phyloP scores from a whole-genome alignment of 208 protist species.

The Leishmania lainsoni region DNA sequence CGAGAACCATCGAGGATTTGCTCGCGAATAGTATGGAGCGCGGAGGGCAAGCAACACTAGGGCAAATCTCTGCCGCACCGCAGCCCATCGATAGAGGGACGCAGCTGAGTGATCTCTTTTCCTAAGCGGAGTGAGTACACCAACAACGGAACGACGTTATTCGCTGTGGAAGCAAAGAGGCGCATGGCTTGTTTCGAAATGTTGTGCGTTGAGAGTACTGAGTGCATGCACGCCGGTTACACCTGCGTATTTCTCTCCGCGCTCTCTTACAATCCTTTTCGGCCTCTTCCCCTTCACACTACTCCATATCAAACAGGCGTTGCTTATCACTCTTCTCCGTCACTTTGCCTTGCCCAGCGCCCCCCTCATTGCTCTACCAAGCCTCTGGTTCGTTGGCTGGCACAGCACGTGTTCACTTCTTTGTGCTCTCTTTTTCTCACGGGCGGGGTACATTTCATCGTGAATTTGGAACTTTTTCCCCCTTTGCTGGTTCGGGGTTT shows the following conservation, averaged over 20 bases:
- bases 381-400: background rate
- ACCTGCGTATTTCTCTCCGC: background rate
- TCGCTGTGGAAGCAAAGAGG: background rate
- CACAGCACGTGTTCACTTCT: background rate
- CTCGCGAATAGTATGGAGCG: constrained; percentile 20
- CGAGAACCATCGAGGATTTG: constrained; percentile 26
- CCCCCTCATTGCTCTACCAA: too few species aligned
- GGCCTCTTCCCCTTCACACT: too few species aligned
- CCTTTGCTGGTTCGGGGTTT: background rate
- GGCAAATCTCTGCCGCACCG: background rate
- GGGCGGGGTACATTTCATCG: background rate
- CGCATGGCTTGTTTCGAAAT: background rate
- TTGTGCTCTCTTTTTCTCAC: background rate
- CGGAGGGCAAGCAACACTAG: background rate
- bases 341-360: background rate
- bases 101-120: constrained; percentile 54
- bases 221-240: constrained; percentile 1
- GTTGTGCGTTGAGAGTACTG: background rate
- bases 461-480: constrained; percentile 8
- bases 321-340: background rate
- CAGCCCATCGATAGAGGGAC: constrained; percentile 6
- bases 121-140: constrained; percentile 20
- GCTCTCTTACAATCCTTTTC: background rate
- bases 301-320: too few species aligned
- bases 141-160: background rate